These are phyloP conservation scores for Cadophora luteo-olivacea DNA, from an alignment of 2,329 filamentous ascomycete genomes.

Conservation along the genomic window DNA sequence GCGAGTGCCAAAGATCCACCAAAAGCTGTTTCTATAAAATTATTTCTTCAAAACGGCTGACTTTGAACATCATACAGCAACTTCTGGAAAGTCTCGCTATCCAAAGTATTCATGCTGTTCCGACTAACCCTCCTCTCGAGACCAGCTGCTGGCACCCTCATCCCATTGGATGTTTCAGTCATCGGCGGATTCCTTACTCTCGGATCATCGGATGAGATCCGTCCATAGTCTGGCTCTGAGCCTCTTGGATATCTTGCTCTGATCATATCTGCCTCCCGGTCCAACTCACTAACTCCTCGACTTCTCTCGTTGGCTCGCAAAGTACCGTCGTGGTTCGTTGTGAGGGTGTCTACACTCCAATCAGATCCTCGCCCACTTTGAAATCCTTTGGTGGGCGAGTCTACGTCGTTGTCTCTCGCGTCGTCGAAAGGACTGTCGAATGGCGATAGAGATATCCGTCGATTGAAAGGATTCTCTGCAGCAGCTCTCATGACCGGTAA, in stretches of 20 bases:
- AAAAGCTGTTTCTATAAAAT: not conserved
- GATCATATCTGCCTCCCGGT: not conserved
- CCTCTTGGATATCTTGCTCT: not conserved
- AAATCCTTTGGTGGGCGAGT: not conserved
- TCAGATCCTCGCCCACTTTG: not conserved
- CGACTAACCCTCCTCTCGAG: conserved; percentile 1
- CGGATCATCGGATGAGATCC: not conserved
- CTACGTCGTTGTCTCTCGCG: not conserved
- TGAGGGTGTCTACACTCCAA: conserved; percentile 4
- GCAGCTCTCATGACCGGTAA: not conserved
- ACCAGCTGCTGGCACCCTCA: conserved; percentile 1
- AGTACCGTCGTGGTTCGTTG: not conserved
- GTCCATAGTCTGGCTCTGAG: not conserved
- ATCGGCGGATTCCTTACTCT: conserved; percentile 1
- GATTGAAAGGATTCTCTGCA: not conserved
- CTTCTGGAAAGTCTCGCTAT: conserved; percentile 12
- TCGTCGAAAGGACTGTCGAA: not conserved
- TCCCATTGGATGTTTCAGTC: not conserved
- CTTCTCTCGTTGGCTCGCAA: not conserved
- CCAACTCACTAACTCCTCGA: not conserved
- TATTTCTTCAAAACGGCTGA: conserved; percentile 1
- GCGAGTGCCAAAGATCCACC: not conserved
- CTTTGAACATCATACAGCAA: conserved; percentile 13
- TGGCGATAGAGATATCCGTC: not conserved
- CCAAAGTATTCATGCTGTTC: not conserved